phyloP scores from a whole-genome alignment of 2,329 filamentous ascomycete genomes.

The Cadophora gregata region DNA sequence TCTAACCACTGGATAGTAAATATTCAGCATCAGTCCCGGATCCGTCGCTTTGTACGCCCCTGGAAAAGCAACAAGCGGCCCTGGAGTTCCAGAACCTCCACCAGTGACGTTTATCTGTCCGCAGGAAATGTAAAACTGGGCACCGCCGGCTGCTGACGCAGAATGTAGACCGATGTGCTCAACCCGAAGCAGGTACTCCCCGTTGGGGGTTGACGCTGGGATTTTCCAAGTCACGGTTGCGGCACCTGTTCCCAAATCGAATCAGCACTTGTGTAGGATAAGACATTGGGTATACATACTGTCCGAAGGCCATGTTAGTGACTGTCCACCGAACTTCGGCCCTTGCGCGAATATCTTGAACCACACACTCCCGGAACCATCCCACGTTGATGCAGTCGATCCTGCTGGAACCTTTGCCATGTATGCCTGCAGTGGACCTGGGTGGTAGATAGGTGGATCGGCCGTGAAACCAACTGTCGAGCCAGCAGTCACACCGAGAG shows the following conservation, averaged over 20 bases:
- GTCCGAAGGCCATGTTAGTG: constrained; percentile 37
- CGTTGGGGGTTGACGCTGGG: constrained; percentile 45
- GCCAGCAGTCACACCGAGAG: constrained; percentile 38
- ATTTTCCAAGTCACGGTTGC: constrained; percentile 37
- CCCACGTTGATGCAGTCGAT: constrained; percentile 36
- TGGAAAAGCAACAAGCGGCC: constrained; percentile 46
- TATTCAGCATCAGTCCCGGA: constrained; percentile 45
- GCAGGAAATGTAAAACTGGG: constrained; percentile 46
- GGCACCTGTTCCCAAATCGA: constrained; percentile 18
- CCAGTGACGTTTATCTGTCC: constrained; percentile 51
- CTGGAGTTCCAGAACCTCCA: constrained; percentile 47
- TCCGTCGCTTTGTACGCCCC: constrained; percentile 46
- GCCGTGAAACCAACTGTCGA: constrained; percentile 34
- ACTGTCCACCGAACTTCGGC: constrained; percentile 29
- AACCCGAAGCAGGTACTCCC: constrained; percentile 47
- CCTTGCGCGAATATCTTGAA: constrained; percentile 41
- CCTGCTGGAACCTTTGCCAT: constrained; percentile 39
- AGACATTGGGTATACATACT: constrained; percentile 25
- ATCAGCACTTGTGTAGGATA: constrained; percentile 4
- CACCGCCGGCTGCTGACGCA: constrained; percentile 30
- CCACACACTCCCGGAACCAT: constrained; percentile 40
- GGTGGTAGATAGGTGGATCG: constrained; percentile 41
- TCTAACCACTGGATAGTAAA: constrained; percentile 46
- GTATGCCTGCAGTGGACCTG: constrained; percentile 39
- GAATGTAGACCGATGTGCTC: constrained; percentile 45